Percentiles rank a stretch among this genome's conserved stretches.
phyloP scores from a whole-genome alignment of 2,329 filamentous ascomycete species.

The Aspergillus latus region DNA sequence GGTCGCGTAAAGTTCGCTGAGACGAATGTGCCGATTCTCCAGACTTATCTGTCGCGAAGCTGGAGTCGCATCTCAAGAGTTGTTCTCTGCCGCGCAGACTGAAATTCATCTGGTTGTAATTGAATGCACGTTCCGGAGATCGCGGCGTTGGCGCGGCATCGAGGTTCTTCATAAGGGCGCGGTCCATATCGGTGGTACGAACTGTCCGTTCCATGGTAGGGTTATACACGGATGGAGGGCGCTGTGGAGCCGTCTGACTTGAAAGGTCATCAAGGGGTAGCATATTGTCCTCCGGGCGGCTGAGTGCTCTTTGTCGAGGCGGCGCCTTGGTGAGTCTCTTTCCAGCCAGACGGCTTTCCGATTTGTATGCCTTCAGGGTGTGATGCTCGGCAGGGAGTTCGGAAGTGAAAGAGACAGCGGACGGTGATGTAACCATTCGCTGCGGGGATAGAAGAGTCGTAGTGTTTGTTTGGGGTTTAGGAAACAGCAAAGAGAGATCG shows the following conservation, averaged over 20 bases:
- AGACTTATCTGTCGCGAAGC: conserved; percentile 15
- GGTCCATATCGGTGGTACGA: conserved; percentile 35
- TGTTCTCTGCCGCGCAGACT: conserved; percentile 27
- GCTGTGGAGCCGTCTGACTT: conserved; percentile 21
- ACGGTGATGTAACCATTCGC: conserved; percentile 42
- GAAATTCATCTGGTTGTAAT: conserved; percentile 28
- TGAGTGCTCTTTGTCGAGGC: conserved; percentile 15
- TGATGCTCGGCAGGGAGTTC: conserved; percentile 39
- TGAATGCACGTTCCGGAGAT: conserved; percentile 15
- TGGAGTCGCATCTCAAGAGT: conserved; percentile 20
- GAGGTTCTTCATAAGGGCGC: conserved; percentile 32
- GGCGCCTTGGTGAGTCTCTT: conserved; percentile 33
- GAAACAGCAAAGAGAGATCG: conserved; percentile 45
- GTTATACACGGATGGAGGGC: conserved; percentile 24
- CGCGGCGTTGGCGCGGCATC: conserved; percentile 20
- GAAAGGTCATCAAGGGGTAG: conserved; percentile 16
- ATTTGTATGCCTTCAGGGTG: conserved; percentile 22
- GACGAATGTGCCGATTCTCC: conserved; percentile 9
- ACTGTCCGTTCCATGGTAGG: conserved; percentile 32
- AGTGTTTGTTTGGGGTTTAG: conserved; percentile 36
- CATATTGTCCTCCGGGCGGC: conserved; percentile 17
- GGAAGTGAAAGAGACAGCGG: conserved; percentile 37
- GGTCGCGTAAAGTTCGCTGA: conserved; percentile 16
- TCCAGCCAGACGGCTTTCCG: conserved; percentile 18
- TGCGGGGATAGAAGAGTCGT: conserved; percentile 44